A percentile compares a stretch with the other conserved stretches of the same genome.
phyloP scores from a whole-genome alignment of 345 rosid genomes.

The Eucalyptus marginata region DNA sequence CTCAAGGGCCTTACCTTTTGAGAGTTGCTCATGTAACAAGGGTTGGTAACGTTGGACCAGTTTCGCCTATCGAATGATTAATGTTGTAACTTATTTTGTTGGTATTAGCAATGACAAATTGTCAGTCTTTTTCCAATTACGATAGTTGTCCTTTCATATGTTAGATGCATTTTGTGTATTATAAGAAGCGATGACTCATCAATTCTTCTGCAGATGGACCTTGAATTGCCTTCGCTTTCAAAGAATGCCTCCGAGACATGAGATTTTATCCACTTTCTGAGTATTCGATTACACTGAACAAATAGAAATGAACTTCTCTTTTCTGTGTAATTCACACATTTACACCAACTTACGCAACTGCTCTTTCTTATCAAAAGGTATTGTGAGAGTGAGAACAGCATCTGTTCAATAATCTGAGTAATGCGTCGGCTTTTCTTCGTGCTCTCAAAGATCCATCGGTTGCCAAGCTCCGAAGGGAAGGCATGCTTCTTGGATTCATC shows the following conservation, averaged over 20 bases:
- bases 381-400: constrained; percentile 42
- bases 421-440: constrained; percentile 48
- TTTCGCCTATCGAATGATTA: neutral
- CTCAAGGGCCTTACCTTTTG: neutral
- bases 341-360: neutral
- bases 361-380: constrained; percentile 7
- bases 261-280: neutral
- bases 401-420: constrained; percentile 54
- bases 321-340: neutral
- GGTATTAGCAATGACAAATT: neutral
- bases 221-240: neutral
- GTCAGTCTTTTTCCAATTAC: neutral
- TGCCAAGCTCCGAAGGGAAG: constrained; percentile 52
- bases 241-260: neutral
- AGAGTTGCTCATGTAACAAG: neutral
- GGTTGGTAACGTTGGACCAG: neutral
- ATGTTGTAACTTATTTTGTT: neutral
- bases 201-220: neutral
- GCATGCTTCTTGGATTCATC: constrained; percentile 53
- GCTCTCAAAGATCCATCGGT: constrained; percentile 50
- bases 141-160: neutral
- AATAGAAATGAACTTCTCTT: neutral
- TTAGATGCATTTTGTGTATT: neutral
- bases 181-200: neutral
- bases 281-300: neutral